Conservation (phyloP, 352 stramenopile species). For the Nothophytophthora sp. region DNA sequence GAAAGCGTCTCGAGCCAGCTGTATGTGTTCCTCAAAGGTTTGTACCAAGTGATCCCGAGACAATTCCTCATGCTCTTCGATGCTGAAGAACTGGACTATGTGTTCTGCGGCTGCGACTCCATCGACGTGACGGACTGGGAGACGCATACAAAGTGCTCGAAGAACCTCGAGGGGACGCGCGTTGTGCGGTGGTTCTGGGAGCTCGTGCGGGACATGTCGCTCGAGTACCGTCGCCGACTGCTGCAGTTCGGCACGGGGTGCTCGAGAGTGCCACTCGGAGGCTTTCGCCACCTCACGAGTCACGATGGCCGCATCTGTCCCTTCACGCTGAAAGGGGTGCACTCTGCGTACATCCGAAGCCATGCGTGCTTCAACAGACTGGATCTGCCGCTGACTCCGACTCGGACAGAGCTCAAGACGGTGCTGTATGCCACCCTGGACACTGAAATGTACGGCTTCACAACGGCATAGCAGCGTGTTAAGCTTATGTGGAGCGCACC, state of each 20-base stretch:
- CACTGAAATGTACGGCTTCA: conserved; percentile 45
- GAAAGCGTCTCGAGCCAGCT: conserved; percentile 85
- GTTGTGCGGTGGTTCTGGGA: conserved; percentile 58
- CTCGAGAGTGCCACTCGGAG: conserved; percentile 57
- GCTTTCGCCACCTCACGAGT: conserved; percentile 52
- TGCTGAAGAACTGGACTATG: conserved; percentile 94
- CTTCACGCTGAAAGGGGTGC: conserved; percentile 59
- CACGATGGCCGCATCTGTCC: conserved; percentile 59
- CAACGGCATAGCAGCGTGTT: conserved; percentile 25
- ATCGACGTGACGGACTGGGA: conserved; percentile 97
- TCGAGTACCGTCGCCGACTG: conserved; percentile 50
- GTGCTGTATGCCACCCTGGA: conserved; percentile 34
- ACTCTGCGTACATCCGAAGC: conserved; percentile 44
- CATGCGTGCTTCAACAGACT: conserved; percentile 83
- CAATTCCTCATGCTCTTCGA: conserved; percentile 94
- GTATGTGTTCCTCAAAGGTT: conserved; percentile 83
- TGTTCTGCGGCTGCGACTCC: conserved; percentile 92
- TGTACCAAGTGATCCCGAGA: conserved; percentile 94
- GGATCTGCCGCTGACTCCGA: conserved; percentile 89
- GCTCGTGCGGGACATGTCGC: conserved; percentile 78
- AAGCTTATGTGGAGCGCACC: neutral
- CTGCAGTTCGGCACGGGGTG: conserved; percentile 75
- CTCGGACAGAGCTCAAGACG: conserved; percentile 44
- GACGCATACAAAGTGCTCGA: conserved; percentile 63
- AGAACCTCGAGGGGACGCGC: conserved; percentile 27